Percentiles rank a stretch among this genome's conserved stretches.
phyloP scores from a whole-genome alignment of 306 rosid genomes.

The Corylus americana region DNA sequence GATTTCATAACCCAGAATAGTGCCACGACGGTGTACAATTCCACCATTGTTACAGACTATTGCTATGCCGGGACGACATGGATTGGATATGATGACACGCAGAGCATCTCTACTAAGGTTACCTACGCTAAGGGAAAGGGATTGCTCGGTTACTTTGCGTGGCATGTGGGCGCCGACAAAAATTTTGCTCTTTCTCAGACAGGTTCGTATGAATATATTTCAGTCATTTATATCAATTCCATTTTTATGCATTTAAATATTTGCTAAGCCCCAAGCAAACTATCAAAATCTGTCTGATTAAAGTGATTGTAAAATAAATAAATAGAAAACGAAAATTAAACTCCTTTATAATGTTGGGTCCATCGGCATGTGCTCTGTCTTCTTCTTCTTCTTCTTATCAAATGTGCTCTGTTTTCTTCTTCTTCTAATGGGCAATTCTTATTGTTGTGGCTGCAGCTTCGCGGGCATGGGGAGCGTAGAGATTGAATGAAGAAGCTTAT shows the following conservation, averaged over 20 bases:
- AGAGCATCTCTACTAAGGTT: conserved; percentile 35
- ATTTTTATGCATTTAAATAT: not conserved
- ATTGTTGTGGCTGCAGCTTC: too few species aligned
- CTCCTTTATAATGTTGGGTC: too few species aligned
- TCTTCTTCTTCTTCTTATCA: too few species aligned
- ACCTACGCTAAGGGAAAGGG: conserved; percentile 28
- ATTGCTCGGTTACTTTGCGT: conserved; percentile 42
- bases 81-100: conserved; percentile 42
- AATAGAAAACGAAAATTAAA: too few species aligned
- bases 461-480: too few species aligned
- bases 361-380: too few species aligned
- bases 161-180: conserved; percentile 32
- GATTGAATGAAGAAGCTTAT: too few species aligned
- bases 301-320: not conserved
- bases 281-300: not conserved
- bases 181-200: conserved; percentile 22
- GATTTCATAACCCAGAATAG: conserved; percentile 17
- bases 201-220: not conserved
- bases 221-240: not conserved
- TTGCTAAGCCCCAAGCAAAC: not conserved
- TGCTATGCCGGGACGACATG: conserved; percentile 43
- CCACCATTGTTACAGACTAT: conserved; percentile 25
- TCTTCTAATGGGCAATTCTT: too few species aligned
- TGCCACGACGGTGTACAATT: conserved; percentile 10
- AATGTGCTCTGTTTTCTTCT: too few species aligned